These are phyloP conservation scores for Coprinopsis cinerea DNA, from an alignment of 768 basidiomycete genomes.

Conservation along the genomic window DNA sequence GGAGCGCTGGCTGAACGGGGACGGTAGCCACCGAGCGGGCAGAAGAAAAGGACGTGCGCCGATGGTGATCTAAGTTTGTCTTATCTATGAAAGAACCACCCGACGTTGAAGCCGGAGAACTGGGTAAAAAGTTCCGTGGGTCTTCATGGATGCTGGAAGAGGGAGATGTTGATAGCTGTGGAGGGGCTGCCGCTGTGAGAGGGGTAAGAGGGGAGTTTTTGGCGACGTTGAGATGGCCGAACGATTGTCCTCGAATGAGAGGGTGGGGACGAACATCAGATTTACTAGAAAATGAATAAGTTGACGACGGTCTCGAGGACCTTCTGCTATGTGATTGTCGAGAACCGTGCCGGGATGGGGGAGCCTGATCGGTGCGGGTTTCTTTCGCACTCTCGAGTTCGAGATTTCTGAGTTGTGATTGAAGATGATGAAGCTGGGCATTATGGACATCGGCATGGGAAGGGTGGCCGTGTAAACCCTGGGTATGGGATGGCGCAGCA, in stretches of 20 bases:
- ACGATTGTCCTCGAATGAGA: constrained; percentile 69
- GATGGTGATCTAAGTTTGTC: constrained; percentile 2
- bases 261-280: constrained; percentile 57
- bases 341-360: constrained; percentile 20
- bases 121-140: constrained; percentile 19
- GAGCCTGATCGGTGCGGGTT: constrained; percentile 16
- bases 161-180: constrained; percentile 37
- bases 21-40: constrained; percentile 55
- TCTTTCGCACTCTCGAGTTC: constrained; percentile 8
- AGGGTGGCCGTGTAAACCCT: not conserved
- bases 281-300: constrained; percentile 24
- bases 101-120: constrained; percentile 30
- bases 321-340: constrained; percentile 27
- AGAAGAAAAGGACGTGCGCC: constrained; percentile 51
- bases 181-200: constrained; percentile 47
- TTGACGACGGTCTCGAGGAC: constrained; percentile 58
- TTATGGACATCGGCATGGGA: not conserved
- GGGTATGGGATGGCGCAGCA: not conserved
- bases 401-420: constrained; percentile 7
- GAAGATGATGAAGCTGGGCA: constrained; percentile 3
- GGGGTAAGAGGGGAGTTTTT: constrained; percentile 60
- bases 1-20: constrained; percentile 33
- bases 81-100: constrained; percentile 18
- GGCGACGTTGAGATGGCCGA: constrained; percentile 42
- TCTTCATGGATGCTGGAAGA: constrained; percentile 18